phyloP scores from a whole-genome alignment of 805 yeast species.

The Metschnikowia sp. region DNA sequence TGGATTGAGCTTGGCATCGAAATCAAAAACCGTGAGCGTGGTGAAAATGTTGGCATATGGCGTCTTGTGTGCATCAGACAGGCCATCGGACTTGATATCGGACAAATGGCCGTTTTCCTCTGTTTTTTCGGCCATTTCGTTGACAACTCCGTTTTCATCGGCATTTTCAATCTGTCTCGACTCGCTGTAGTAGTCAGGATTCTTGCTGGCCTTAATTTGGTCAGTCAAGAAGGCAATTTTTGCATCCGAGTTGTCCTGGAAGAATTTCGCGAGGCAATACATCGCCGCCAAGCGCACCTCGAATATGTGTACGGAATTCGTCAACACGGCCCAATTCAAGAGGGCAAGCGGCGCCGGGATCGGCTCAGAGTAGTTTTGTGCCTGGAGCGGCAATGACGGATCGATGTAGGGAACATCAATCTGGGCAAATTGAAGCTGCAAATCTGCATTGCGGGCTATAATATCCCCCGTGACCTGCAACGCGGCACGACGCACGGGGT shows the following conservation, averaged over 20 bases:
- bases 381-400: constrained; percentile 54
- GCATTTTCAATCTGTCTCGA: constrained; percentile 8
- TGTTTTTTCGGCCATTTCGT: constrained; percentile 4
- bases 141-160: not conserved
- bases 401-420: constrained; percentile 93
- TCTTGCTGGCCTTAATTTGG: constrained; percentile 49
- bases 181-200: constrained; percentile 23
- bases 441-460: constrained; percentile 59
- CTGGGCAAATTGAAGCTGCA: constrained; percentile 69
- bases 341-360: constrained; percentile 74
- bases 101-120: not conserved
- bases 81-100: not conserved
- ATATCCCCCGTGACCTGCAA: constrained; percentile 75
- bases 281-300: constrained; percentile 76
- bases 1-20: constrained; percentile 65
- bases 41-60: constrained; percentile 63
- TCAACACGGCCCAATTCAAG: constrained; percentile 75
- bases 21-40: constrained; percentile 72
- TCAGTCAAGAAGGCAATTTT: constrained; percentile 61
- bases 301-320: constrained; percentile 81
- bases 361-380: constrained; percentile 29
- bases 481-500: constrained; percentile 62
- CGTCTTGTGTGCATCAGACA: constrained; percentile 13
- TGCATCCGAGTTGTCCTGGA: constrained; percentile 59
- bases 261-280: constrained; percentile 62